phyloP scores from a whole-genome alignment of 148 eudicot genomes.

The Cornus controversa region DNA sequence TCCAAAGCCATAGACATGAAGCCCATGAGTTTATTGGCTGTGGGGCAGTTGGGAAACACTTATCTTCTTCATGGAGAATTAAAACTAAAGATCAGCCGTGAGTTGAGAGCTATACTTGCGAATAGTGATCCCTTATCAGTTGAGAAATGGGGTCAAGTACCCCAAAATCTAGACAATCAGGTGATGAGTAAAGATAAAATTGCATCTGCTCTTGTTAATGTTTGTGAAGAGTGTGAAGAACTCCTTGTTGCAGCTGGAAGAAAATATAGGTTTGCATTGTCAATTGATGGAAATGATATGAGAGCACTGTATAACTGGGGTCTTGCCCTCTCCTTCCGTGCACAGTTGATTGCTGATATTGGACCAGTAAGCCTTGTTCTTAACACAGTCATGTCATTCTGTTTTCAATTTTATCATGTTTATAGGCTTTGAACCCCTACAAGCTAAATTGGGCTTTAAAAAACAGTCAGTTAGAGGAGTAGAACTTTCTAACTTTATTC shows the following conservation, averaged over 20 bases:
- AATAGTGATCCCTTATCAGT: slow-evolving; percentile 30
- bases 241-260: slow-evolving; percentile 89
- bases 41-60: slow-evolving; percentile 92
- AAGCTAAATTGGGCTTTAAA: slow-evolving; percentile 1
- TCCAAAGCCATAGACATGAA: slow-evolving; percentile 73
- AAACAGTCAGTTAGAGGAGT: background rate
- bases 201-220: slow-evolving; percentile 47
- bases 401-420: background rate
- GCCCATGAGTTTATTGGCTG: slow-evolving; percentile 92
- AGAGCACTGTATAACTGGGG: slow-evolving; percentile 98
- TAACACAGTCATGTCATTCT: background rate
- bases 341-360: slow-evolving; percentile 89
- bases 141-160: slow-evolving; percentile 25
- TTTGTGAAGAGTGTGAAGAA: slow-evolving; percentile 92
- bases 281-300: slow-evolving; percentile 86
- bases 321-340: slow-evolving; percentile 87
- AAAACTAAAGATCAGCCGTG: slow-evolving; percentile 61
- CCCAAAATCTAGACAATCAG: slow-evolving; percentile 26
- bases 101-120: slow-evolving; percentile 59
- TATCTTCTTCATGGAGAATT: slow-evolving; percentile 96
- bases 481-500: too few relatives aligned
- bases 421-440: background rate
- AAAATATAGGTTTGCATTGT: slow-evolving; percentile 69
- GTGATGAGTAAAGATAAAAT: slow-evolving; percentile 41
- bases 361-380: slow-evolving; percentile 73